Conservation (phyloP, 139 green algal species). For the Tetraselmis striata region DNA sequence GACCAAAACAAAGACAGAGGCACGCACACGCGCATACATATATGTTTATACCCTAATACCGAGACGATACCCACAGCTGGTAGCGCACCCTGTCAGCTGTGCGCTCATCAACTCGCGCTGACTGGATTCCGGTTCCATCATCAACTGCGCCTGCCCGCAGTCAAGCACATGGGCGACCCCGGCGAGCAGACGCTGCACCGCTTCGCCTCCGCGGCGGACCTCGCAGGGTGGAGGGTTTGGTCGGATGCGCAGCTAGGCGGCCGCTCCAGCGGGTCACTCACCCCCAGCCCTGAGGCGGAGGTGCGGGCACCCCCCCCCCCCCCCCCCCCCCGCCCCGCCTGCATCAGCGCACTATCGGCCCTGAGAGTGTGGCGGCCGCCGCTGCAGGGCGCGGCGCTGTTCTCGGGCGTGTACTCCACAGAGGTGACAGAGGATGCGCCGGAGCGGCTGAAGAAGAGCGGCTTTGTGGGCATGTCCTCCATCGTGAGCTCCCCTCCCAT, state of each 20-base stretch:
- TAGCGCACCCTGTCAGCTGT: too few species aligned
- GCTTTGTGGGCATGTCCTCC: conserved; percentile 39
- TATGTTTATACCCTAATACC: too few species aligned
- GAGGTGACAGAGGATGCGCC: conserved; percentile 10
- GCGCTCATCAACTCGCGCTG: too few species aligned
- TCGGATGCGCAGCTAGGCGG: background rate
- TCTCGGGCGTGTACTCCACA: conserved; percentile 24
- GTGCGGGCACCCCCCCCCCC: background rate
- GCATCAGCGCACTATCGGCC: background rate
- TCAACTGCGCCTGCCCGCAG: too few species aligned
- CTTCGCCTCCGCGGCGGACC: background rate
- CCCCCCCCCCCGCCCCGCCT: background rate
- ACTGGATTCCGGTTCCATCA: too few species aligned
- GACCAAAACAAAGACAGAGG: too few species aligned
- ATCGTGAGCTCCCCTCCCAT: too few species aligned
- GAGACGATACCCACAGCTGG: too few species aligned
- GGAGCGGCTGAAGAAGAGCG: conserved; percentile 32
- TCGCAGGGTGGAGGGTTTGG: background rate
- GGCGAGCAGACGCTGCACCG: background rate
- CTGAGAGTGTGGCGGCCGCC: background rate
- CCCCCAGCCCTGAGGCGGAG: background rate
- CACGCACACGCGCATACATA: too few species aligned
- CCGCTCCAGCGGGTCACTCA: background rate
- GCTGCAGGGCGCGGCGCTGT: conserved; percentile 23
- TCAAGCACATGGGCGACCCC: background rate